These are phyloP conservation scores for Fusarium sp. DNA, from an alignment of 2,329 filamentous ascomycete species.

Conservation along the genomic window DNA sequence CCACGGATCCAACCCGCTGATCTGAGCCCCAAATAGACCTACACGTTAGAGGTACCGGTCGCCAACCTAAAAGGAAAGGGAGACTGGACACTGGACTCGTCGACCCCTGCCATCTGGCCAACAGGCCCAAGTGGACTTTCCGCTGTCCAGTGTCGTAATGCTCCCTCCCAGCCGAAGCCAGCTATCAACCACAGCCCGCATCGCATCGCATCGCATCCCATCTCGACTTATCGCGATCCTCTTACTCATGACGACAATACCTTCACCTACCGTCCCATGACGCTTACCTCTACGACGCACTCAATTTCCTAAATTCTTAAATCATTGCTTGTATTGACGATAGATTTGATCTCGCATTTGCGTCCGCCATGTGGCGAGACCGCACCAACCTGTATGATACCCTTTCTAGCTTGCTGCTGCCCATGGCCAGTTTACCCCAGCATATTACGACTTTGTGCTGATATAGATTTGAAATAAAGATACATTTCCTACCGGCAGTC, in stretches of 20 bases:
- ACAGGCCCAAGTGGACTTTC: slow-evolving; percentile 24
- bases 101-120: slow-evolving; percentile 29
- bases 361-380: slow-evolving; percentile 95
- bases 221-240: slow-evolving; percentile 41
- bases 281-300: slow-evolving; percentile 29
- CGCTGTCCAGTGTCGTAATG: slow-evolving; percentile 43
- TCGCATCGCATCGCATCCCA: slow-evolving; percentile 4
- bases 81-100: slow-evolving; percentile 7
- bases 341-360: slow-evolving; percentile 47
- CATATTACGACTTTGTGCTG: slow-evolving; percentile 15
- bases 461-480: slow-evolving; percentile 60
- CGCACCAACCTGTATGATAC: slow-evolving; percentile 88
- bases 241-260: slow-evolving; percentile 44
- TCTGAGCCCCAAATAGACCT: slow-evolving; percentile 6
- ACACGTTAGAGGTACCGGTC: slow-evolving; percentile 11
- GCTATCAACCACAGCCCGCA: slow-evolving; percentile 42
- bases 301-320: slow-evolving; percentile 18
- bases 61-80: slow-evolving; percentile 17
- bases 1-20: background rate
- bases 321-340: slow-evolving; percentile 43
- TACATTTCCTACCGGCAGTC: slow-evolving; percentile 99
- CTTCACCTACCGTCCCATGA: slow-evolving; percentile 45
- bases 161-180: slow-evolving; percentile 32
- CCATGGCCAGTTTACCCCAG: slow-evolving; percentile 1
- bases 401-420: slow-evolving; percentile 23